Base-by-base conservation (phyloP, 345 rosid species). In the Euphorbia lathyris region DNA sequence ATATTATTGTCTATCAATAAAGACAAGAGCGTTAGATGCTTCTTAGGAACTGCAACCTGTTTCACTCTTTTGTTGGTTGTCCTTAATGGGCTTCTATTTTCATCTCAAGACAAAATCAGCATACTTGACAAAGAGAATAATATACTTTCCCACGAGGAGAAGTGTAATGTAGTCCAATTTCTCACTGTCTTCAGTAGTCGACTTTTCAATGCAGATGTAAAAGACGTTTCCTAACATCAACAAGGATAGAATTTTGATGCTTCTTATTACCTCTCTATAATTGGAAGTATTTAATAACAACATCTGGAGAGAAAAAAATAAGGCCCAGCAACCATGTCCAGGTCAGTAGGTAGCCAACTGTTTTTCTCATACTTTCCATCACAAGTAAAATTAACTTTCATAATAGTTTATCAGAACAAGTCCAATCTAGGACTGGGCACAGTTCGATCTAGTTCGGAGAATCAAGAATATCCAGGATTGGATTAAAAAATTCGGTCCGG, bases 1-100 rank as follows among this genome's bases (percentile, higher is more conserved):
- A 81, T 81, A 66, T 89, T 72, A 59, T 86, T 86, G 50, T 89
- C 88, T 29, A 93, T 85, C 76, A 93, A 82, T 93, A 90, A 90
- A 30, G 92, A 86, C 60, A 93, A 73, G 61, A 87, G 63, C 34
- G 81, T 90, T 52, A 77, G 83, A 55, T 90, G 85, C 67, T 73
- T 80, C 16, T 69, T 70, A 57, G 83, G 78, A 74, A 72, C 70
- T 27, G 62, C 76, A 42, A 74, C 66, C 74, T 79, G 72, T 73
- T 74, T 88, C 60, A 75, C 83, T 74, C 83, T 86, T 81, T 85
- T 87, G 58, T 80, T 78, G 66, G n/a, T n/a, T n/a, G n/a, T n/a
- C n/a, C 59, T n/a, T n/a, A n/a, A n/a, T n/a, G n/a, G n/a, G n/a
- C n/a, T n/a, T n/a, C n/a, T n/a, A n/a, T n/a, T n/a, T 14, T 73